Conservation (phyloP, 1,139 yeast genomes). For the Kodamaea suecica region DNA sequence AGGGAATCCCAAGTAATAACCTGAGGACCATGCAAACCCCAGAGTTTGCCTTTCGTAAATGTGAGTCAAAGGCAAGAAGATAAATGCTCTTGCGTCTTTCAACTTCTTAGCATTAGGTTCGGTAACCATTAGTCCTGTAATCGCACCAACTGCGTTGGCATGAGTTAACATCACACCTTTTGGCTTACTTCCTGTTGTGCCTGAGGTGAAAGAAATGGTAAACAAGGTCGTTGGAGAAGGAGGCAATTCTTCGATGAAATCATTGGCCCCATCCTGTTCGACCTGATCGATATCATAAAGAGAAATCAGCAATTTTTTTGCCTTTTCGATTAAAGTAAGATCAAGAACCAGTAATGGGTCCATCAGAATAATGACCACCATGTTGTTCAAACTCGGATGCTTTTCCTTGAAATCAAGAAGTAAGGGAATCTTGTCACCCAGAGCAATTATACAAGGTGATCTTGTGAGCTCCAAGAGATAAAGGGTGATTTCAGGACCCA, state of each 20-base stretch:
- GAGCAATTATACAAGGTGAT: constrained; percentile 35
- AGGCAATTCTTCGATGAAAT: constrained; percentile 17
- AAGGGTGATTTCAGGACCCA: constrained; percentile 35
- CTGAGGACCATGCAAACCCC: constrained; percentile 29
- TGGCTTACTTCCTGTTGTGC: constrained; percentile 42
- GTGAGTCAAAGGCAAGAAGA: constrained; percentile 40
- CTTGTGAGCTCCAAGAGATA: constrained; percentile 34
- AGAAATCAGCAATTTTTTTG: constrained; percentile 12
- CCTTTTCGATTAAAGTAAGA: constrained; percentile 5
- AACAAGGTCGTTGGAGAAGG: constrained; percentile 31
- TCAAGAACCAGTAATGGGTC: constrained; percentile 23
- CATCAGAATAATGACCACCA: constrained; percentile 35
- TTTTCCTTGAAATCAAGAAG: constrained; percentile 27
- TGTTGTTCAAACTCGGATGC: constrained; percentile 21
- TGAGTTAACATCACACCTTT: constrained; percentile 40
- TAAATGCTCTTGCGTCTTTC: constrained; percentile 18
- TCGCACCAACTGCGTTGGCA: constrained; percentile 26
- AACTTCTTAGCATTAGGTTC: constrained; percentile 10
- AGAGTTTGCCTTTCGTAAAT: constrained; percentile 38
- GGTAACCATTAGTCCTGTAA: constrained; percentile 19
- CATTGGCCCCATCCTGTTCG: constrained; percentile 15
- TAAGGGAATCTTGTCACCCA: constrained; percentile 28
- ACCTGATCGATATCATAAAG: constrained; percentile 18
- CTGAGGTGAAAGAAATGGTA: constrained; percentile 43
- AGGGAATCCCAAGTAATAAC: constrained; percentile 45